These are phyloP conservation scores for Prunus davidiana DNA, from an alignment of 306 rosid species.

Conservation along the genomic window DNA sequence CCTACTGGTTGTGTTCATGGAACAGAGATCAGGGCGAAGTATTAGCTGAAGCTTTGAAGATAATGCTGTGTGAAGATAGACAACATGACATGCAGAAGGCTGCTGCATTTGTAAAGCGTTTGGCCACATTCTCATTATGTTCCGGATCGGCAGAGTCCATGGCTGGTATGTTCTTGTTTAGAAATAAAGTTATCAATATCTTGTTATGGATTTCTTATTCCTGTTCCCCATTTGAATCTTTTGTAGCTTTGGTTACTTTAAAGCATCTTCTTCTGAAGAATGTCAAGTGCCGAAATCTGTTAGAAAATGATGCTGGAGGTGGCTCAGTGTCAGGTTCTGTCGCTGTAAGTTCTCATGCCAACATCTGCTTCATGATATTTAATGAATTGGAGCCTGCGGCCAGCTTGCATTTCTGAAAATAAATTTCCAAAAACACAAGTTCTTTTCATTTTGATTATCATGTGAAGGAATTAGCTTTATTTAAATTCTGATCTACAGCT, in stretches of 20 bases:
- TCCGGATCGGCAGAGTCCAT: conserved; percentile 84
- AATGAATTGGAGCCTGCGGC: background rate
- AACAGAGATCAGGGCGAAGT: conserved; percentile 86
- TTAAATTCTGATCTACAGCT: no score
- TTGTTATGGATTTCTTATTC: background rate
- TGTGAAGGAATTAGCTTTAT: background rate
- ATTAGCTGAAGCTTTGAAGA: conserved; percentile 88
- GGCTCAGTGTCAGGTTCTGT: conserved; percentile 82
- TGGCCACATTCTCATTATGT: conserved; percentile 67
- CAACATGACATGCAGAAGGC: conserved; percentile 99
- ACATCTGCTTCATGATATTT: conserved; percentile 3
- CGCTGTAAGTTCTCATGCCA: conserved; percentile 48
- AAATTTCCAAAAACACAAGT: background rate
- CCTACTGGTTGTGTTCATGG: conserved; percentile 9
- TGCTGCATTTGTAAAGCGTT: conserved; percentile 91
- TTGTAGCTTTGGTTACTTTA: conserved; percentile 82
- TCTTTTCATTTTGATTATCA: background rate
- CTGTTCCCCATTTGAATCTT: conserved; percentile 22
- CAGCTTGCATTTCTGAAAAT: background rate
- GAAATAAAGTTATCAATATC: background rate
- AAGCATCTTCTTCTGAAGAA: conserved; percentile 94
- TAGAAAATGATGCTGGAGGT: conserved; percentile 95
- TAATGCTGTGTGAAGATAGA: conserved; percentile 92
- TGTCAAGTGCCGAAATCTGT: conserved; percentile 84
- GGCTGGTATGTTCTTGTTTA: conserved; percentile 61